Evolutionary conservation across 148 eudicot genomes (phyloP).

Genomic region (Agrostemma githago): DNA sequence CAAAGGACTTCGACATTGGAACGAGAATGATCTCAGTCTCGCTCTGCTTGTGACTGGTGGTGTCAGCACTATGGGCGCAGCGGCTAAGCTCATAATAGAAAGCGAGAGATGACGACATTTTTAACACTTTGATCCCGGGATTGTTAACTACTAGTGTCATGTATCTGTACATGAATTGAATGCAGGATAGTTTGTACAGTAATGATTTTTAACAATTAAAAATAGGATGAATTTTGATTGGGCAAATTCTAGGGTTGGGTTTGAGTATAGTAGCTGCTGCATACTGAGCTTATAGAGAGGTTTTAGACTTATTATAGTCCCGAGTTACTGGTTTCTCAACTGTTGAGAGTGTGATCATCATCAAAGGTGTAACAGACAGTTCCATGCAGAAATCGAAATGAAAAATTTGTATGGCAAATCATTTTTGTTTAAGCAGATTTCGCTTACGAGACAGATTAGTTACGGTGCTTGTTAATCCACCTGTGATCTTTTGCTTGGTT

Average conservation of each 20-base stretch:
- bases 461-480: no score
- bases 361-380: neutral
- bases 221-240: constrained; percentile 1
- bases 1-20: constrained; percentile 54
- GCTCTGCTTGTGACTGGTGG: constrained; percentile 66
- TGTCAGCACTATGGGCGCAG: constrained; percentile 57
- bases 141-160: neutral
- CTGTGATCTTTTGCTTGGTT: no score
- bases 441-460: no score
- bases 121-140: neutral
- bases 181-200: constrained; percentile 22
- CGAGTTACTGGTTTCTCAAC: neutral
- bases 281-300: neutral
- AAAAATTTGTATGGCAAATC: neutral
- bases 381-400: neutral
- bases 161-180: constrained; percentile 17
- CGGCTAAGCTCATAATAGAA: constrained; percentile 59
- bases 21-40: constrained; percentile 63
- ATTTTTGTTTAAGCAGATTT: neutral
- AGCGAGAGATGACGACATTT: constrained; percentile 20
- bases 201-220: constrained; percentile 7
- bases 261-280: neutral
- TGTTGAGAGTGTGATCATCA: neutral
- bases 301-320: neutral
- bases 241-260: no score